A percentile compares a stretch with the other conserved stretches of the same genome.
Conservation (phyloP, 2,329 filamentous ascomycete species). For the Pseudogymnoascus sp. region DNA sequence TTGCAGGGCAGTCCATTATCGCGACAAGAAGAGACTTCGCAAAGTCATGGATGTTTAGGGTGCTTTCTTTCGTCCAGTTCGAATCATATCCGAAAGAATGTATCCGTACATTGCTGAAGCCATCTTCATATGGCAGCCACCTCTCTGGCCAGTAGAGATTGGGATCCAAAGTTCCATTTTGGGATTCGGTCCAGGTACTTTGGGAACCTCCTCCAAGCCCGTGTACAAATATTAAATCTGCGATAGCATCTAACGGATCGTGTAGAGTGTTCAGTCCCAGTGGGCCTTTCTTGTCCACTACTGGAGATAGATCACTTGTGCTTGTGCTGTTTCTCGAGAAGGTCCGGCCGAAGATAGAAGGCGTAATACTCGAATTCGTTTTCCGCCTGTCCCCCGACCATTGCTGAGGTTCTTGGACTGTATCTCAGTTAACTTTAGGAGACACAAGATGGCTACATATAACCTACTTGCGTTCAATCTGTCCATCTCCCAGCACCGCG, state of each 20-base stretch:
- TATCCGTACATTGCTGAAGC: constrained; percentile 30
- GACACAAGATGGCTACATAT: neutral
- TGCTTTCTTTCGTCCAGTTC: constrained; percentile 15
- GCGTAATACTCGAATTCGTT: neutral
- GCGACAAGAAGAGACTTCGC: constrained; percentile 26
- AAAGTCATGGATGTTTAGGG: constrained; percentile 17
- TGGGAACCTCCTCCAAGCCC: constrained; percentile 34
- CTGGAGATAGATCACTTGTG: neutral
- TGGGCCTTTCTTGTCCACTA: neutral
- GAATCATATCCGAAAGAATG: constrained; percentile 27
- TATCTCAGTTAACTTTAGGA: neutral
- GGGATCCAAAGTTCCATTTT: neutral
- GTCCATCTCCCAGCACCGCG: neutral
- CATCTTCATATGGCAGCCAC: constrained; percentile 32
- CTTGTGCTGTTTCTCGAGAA: neutral
- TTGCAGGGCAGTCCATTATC: constrained; percentile 21
- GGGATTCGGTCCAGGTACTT: constrained; percentile 33
- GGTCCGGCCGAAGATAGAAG: neutral
- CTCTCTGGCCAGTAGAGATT: constrained; percentile 31
- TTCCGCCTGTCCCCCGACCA: neutral
- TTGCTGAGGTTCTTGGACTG: neutral
- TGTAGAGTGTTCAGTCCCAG: neutral
- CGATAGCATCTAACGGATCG: neutral
- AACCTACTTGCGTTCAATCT: neutral
- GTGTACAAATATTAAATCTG: constrained; percentile 36